Evolutionary conservation across 495 filamentous ascomycete genomes (phyloP).

Genomic region (Penicillium macrosclerotiorum): DNA sequence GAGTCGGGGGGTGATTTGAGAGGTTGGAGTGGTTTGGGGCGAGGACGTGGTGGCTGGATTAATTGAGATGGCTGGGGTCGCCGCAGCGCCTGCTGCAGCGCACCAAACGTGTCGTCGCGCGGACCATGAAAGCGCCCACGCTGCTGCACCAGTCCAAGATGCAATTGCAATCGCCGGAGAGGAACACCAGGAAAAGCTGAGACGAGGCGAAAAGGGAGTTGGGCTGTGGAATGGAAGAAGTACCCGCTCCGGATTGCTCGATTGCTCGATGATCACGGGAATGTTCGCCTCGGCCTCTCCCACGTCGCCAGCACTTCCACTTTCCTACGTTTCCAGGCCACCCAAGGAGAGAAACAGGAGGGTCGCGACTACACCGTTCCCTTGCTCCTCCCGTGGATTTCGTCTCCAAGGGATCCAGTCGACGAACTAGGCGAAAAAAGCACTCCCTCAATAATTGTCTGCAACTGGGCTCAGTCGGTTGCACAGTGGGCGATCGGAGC

Average conservation of each 20-base stretch:
- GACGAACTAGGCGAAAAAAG: constrained; percentile 2
- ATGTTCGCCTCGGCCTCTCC: constrained; percentile 2
- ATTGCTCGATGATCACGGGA: constrained; percentile 8
- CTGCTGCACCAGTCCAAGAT: constrained; percentile 4
- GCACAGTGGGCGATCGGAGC: constrained; percentile 10
- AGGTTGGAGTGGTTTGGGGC: constrained; percentile 3
- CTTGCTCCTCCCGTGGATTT: too few species aligned
- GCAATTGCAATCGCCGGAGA: constrained; percentile 1
- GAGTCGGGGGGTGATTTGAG: too few species aligned
- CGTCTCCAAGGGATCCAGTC: background rate
- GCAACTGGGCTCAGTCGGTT: constrained; percentile 4
- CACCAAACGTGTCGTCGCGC: constrained; percentile 26
- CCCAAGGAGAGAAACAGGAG: background rate
- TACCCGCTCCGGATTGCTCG: background rate
- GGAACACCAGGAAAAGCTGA: background rate
- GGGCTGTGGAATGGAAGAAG: constrained; percentile 1
- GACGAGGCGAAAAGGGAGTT: background rate
- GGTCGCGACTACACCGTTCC: background rate
- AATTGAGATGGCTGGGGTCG: constrained; percentile 33
- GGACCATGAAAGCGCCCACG: constrained; percentile 19
- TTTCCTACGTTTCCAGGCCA: too few species aligned
- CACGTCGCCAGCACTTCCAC: too few species aligned
- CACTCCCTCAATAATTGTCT: constrained; percentile 12
- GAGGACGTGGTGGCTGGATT: constrained; percentile 29
- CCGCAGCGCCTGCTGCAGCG: constrained; percentile 25